A percentile compares a stretch with the other conserved stretches of the same genome.
Conservation (phyloP, 768 basidiomycete genomes). For the Sporobolomyces roseus region DNA sequence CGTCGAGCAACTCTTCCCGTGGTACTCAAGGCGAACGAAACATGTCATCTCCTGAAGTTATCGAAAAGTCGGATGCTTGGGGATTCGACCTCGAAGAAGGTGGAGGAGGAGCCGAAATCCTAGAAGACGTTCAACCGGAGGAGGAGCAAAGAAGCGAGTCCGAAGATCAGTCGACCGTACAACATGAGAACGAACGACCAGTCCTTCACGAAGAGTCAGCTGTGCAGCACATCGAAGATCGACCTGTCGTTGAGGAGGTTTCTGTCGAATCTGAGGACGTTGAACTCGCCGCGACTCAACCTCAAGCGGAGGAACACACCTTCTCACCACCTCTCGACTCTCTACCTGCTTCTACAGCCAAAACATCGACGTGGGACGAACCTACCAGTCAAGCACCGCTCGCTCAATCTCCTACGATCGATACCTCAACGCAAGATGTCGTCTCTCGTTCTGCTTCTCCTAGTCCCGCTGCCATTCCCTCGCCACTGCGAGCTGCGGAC, state of each 20-base stretch:
- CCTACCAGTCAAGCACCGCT: too few relatives aligned
- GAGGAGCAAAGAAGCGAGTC: background rate
- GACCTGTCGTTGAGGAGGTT: constrained; percentile 22
- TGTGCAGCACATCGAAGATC: constrained; percentile 14
- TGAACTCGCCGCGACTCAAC: background rate
- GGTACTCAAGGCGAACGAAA: background rate
- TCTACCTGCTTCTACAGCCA: background rate
- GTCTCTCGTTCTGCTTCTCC: background rate
- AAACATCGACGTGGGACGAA: background rate
- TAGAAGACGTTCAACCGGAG: background rate
- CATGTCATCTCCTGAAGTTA: constrained; percentile 33
- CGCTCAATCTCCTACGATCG: constrained; percentile 3
- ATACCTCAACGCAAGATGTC: background rate
- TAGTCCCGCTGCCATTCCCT: background rate
- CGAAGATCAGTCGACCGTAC: constrained; percentile 17
- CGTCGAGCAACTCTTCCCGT: background rate
- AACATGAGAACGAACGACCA: constrained; percentile 14
- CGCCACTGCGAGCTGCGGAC: background rate
- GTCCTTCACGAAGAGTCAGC: constrained; percentile 17
- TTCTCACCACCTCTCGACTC: constrained; percentile 2
- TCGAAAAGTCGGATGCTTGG: constrained; percentile 32
- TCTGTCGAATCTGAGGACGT: background rate
- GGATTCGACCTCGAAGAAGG: constrained; percentile 25
- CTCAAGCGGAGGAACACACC: constrained; percentile 20
- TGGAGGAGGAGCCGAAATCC: constrained; percentile 17